Conservation (phyloP, 352 stramenopile genomes). For the Globisporangium acanthophoron region DNA sequence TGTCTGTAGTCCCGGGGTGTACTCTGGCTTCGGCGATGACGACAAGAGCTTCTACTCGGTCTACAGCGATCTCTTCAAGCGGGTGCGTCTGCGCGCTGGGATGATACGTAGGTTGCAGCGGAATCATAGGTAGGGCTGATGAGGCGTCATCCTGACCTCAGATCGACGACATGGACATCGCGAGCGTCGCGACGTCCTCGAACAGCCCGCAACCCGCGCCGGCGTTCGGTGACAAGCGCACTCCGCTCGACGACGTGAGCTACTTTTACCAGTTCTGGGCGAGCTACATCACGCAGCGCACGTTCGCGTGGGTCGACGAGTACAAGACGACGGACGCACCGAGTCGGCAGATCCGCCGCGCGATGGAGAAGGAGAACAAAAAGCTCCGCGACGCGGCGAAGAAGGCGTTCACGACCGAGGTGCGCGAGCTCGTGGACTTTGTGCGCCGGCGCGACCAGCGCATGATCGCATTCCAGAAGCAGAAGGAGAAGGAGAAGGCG, state of each 20-base stretch:
- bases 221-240: conserved; percentile 34
- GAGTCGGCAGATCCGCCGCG: conserved; percentile 64
- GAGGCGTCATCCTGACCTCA: conserved; percentile 14
- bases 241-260: conserved; percentile 46
- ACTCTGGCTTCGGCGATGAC: conserved; percentile 72
- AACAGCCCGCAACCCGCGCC: conserved; percentile 22
- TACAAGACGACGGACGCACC: conserved; percentile 81
- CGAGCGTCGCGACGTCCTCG: conserved; percentile 12
- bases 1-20: conserved; percentile 41
- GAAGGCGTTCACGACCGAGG: conserved; percentile 71
- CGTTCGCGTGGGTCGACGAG: conserved; percentile 75
- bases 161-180: conserved; percentile 67
- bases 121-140: not conserved
- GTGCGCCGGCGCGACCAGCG: conserved; percentile 72
- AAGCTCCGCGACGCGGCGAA: conserved; percentile 76
- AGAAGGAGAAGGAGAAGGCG: conserved; percentile 59
- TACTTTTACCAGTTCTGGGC: conserved; percentile 80
- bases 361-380: conserved; percentile 89
- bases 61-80: conserved; percentile 63
- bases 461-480: conserved; percentile 57
- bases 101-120: not conserved
- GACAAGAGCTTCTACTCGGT: conserved; percentile 75
- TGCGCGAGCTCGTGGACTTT: conserved; percentile 81
- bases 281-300: conserved; percentile 65
- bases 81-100: conserved; percentile 22